These are phyloP conservation scores for Penicillium desertorum DNA, from an alignment of 495 filamentous ascomycete genomes.

Conservation along the genomic window DNA sequence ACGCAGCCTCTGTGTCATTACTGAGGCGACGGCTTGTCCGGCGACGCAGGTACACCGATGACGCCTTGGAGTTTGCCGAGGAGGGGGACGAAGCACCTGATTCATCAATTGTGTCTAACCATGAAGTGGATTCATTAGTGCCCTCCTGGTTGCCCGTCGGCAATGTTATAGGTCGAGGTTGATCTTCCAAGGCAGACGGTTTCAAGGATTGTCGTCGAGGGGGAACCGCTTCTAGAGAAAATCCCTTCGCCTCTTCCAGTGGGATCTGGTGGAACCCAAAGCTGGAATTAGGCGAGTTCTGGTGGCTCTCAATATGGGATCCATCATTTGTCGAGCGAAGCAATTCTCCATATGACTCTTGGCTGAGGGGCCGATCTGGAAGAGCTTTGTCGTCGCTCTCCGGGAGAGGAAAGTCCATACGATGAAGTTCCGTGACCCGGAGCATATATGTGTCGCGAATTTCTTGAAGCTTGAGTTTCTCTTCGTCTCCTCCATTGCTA, in stretches of 20 bases:
- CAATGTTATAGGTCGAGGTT: conserved; percentile 18
- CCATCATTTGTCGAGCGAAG: conserved; percentile 49
- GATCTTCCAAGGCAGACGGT: conserved; percentile 34
- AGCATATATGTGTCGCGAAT: conserved; percentile 89
- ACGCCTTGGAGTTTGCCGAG: conserved; percentile 78
- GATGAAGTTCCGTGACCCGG: conserved; percentile 79
- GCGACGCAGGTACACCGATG: conserved; percentile 64
- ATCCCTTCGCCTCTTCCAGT: conserved; percentile 23
- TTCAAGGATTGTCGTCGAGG: conserved; percentile 44
- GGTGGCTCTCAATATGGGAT: conserved; percentile 19
- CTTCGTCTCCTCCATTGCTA: conserved; percentile 74
- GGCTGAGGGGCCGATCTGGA: conserved; percentile 73
- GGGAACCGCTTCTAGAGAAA: conserved; percentile 31
- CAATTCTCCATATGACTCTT: conserved; percentile 57
- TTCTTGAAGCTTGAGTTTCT: conserved; percentile 78
- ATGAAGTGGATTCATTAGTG: conserved; percentile 78
- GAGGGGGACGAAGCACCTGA: conserved; percentile 78
- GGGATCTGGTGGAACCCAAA: conserved; percentile 21
- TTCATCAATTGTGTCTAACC: conserved; percentile 97
- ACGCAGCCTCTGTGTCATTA: conserved; percentile 83
- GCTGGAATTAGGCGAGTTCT: conserved; percentile 23
- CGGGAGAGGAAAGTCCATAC: conserved; percentile 59
- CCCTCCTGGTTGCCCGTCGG: conserved; percentile 34
- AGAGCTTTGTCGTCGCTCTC: conserved; percentile 64
- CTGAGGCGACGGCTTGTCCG: conserved; percentile 66